Conservation (phyloP, 2,329 filamentous ascomycete species). For the Sclerotinia subarctica region DNA sequence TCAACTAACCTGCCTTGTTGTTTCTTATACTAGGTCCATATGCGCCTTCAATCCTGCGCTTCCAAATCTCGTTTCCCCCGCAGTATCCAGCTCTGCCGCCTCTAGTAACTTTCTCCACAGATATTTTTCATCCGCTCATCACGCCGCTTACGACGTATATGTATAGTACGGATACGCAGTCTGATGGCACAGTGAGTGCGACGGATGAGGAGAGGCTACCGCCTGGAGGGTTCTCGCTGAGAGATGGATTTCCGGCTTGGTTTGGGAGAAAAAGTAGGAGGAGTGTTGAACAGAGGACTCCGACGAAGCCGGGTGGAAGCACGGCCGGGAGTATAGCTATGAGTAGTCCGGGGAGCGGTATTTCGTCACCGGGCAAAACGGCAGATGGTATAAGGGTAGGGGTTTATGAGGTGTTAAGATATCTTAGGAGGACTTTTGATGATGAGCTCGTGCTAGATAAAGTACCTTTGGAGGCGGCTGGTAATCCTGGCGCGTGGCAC, state of each 20-base stretch:
- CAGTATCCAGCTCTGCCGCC: constrained; percentile 78
- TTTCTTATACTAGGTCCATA: constrained; percentile 67
- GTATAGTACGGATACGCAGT: constrained; percentile 76
- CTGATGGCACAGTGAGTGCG: constrained; percentile 74
- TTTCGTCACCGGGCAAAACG: constrained; percentile 14
- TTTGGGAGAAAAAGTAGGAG: constrained; percentile 57
- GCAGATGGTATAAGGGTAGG: constrained; percentile 39
- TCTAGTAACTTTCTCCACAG: constrained; percentile 81
- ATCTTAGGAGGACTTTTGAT: constrained; percentile 79
- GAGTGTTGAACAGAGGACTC: constrained; percentile 28
- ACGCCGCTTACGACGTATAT: constrained; percentile 93
- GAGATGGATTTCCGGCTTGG: constrained; percentile 89
- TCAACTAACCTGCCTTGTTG: neutral
- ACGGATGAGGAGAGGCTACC: constrained; percentile 79
- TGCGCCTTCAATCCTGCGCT: constrained; percentile 79
- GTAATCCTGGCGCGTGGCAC: constrained; percentile 89
- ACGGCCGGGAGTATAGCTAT: constrained; percentile 26
- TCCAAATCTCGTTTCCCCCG: constrained; percentile 83
- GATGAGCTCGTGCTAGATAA: constrained; percentile 73
- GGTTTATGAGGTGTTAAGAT: constrained; percentile 69
- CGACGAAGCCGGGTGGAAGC: constrained; percentile 28
- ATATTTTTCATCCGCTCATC: constrained; percentile 92
- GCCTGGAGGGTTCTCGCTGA: constrained; percentile 84
- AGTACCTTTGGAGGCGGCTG: constrained; percentile 76
- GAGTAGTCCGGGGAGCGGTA: constrained; percentile 14